These are phyloP conservation scores for Aegle marmelos DNA, from an alignment of 345 rosid species.

Conservation along the genomic window DNA sequence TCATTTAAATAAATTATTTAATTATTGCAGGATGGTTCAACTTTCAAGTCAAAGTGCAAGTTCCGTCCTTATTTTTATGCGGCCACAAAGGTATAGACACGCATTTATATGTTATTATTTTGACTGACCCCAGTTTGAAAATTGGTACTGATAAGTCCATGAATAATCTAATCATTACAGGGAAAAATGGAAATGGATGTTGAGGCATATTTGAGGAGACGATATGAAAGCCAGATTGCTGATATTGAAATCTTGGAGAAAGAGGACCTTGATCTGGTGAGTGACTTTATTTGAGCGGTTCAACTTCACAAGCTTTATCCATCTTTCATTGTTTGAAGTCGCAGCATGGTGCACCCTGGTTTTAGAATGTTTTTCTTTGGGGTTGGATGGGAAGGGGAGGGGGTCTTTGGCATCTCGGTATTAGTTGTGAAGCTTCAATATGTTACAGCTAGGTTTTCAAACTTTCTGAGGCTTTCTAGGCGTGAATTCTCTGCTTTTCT, in stretches of 20 bases:
- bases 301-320: neutral
- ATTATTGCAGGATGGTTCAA: conserved; percentile 65
- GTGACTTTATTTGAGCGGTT: conserved; percentile 20
- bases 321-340: neutral
- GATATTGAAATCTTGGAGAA: conserved; percentile 65
- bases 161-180: conserved; percentile 30
- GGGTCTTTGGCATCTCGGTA: neutral
- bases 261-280: conserved; percentile 93
- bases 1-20: neutral
- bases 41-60: conserved; percentile 85
- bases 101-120: neutral
- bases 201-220: conserved; percentile 80
- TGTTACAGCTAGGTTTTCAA: neutral
- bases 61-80: conserved; percentile 90
- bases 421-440: neutral
- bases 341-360: neutral
- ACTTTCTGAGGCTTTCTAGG: neutral
- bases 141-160: neutral
- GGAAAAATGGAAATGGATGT: conserved; percentile 83
- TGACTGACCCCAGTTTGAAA: neutral
- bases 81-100: conserved; percentile 60
- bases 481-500: neutral
- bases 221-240: conserved; percentile 80
- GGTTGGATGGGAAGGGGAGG: neutral
- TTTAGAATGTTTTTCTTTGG: neutral